Base-by-base conservation (phyloP, 768 basidiomycete genomes). In the Fistulinella prunicolor region DNA sequence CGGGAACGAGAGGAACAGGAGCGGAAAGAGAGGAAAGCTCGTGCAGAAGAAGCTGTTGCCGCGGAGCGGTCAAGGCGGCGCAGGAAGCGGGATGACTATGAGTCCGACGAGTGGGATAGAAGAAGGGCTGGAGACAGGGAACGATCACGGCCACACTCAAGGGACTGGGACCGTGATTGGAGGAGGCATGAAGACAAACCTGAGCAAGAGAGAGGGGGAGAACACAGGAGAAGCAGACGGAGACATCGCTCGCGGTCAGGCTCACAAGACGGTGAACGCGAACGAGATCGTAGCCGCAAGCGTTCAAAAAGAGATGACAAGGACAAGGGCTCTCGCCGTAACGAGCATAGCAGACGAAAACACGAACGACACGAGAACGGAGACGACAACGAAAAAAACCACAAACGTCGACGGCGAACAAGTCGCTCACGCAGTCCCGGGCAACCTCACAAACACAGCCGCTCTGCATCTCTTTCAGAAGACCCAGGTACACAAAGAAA, bases 1-100 rank as follows among this genome's bases (percentile, higher is more conserved):
- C 70, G 70, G 22, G 83, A 83, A 53, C 68, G 81, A 21, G 77
- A 82, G n/a, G 86, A 86, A 50, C 74, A 78, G 51, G 82, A 86
- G 61, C 71, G 80, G 49, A 72, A 60, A 38, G 85, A 87, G 55
- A 69, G 86, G 29, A 70, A 76, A 47, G 75, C 75, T 3, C 73
- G 90, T 3, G 90, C 89, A 0, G 79, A 86, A 60, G 90, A 93
- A 65, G 89, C 89, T 23, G 78, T 72, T 4, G 79, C 78, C 34
- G 89, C 86, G 3, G 84, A 84, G 65, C 75, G 78, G 50, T 65
- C 78, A 54, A 65, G 78, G 47, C 54, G 67, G 28, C 68, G 74
- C 39, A 57, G 63, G 40, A 64, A 62, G 57, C 66, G 66, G 40
- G 65, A 64, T 26, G 60, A 49, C 19, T 38, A 53, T 37, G 66